A percentile compares a stretch with the other conserved stretches of the same genome.
These are phyloP conservation scores for Colletotrichum tofieldiae DNA, from an alignment of 2,329 filamentous ascomycete species.

Conservation along the genomic window DNA sequence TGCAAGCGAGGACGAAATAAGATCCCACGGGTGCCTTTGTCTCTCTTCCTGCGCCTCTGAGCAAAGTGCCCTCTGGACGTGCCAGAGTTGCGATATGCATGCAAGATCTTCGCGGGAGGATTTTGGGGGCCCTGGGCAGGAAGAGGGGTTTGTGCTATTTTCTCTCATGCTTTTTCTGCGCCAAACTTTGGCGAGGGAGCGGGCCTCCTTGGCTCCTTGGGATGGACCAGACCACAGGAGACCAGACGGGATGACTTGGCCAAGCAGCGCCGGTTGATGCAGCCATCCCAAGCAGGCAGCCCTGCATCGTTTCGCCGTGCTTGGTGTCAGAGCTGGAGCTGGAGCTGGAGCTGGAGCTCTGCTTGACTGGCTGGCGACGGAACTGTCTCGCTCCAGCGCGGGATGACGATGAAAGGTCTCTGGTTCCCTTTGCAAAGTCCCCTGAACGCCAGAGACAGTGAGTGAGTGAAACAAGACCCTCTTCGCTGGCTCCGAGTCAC, in stretches of 20 bases:
- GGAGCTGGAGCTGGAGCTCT: slow-evolving; percentile 1
- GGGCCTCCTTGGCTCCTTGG: neutral
- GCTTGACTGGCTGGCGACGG: neutral
- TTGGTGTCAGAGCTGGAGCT: neutral
- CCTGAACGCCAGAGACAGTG: neutral
- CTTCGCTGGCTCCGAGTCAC: neutral
- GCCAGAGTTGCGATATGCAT: slow-evolving; percentile 11
- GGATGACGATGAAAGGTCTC: slow-evolving; percentile 31
- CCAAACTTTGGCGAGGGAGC: neutral
- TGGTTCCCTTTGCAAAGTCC: neutral
- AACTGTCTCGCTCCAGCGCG: slow-evolving; percentile 11
- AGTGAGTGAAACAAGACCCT: neutral
- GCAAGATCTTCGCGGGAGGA: slow-evolving; percentile 4
- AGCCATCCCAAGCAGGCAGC: slow-evolving; percentile 5
- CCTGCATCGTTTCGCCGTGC: slow-evolving; percentile 9
- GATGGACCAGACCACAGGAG: neutral
- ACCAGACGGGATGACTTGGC: too few species aligned
- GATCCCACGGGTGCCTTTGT: neutral
- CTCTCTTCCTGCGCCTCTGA: neutral
- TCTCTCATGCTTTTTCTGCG: slow-evolving; percentile 14
- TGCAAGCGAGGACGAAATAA: neutral
- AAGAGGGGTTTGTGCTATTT: slow-evolving; percentile 31
- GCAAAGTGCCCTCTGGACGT: neutral
- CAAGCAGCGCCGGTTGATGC: neutral
- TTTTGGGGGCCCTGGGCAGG: neutral